Conservation (phyloP, 495 filamentous ascomycete genomes). For the Talaromyces ruber region DNA sequence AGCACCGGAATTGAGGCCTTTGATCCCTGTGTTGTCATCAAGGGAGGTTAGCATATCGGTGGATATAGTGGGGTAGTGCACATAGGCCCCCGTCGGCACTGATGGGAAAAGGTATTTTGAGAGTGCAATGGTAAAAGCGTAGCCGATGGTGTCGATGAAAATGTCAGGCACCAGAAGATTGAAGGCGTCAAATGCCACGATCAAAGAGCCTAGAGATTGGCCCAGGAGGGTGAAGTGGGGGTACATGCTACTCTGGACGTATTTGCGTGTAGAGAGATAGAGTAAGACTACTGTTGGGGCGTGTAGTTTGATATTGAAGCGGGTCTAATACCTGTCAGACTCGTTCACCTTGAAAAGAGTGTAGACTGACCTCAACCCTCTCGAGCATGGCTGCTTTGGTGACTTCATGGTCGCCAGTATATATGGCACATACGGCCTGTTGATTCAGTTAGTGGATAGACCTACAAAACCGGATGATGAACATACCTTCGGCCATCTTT, state of each 20-base stretch:
- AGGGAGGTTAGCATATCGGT: conserved; percentile 94
- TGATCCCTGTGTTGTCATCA: conserved; percentile 51
- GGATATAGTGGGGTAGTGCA: conserved; percentile 96
- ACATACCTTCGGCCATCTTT: conserved; percentile 61
- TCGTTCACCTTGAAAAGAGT: neutral
- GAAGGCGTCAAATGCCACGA: conserved; percentile 91
- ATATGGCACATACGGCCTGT: conserved; percentile 72
- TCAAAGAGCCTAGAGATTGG: conserved; percentile 78
- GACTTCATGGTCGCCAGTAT: conserved; percentile 88
- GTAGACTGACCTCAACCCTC: conserved; percentile 54
- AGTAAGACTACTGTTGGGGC: conserved; percentile 76
- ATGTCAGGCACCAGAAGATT: conserved; percentile 83
- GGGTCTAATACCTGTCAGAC: conserved; percentile 40
- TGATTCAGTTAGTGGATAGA: neutral
- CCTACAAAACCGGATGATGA: neutral
- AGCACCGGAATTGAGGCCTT: conserved; percentile 76
- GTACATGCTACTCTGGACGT: conserved; percentile 74
- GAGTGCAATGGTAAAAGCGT: conserved; percentile 80
- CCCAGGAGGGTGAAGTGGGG: conserved; percentile 92
- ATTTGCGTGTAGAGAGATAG: conserved; percentile 80
- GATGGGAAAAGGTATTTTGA: conserved; percentile 72
- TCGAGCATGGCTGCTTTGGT: conserved; percentile 70
- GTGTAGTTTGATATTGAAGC: conserved; percentile 89
- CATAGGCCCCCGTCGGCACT: conserved; percentile 85
- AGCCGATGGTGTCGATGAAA: conserved; percentile 97